A percentile compares a stretch with the other conserved stretches of the same genome.
Evolutionary conservation across 202 grass and related monocot genomes (phyloP).

Genomic region (Elaeis oleifera): DNA sequence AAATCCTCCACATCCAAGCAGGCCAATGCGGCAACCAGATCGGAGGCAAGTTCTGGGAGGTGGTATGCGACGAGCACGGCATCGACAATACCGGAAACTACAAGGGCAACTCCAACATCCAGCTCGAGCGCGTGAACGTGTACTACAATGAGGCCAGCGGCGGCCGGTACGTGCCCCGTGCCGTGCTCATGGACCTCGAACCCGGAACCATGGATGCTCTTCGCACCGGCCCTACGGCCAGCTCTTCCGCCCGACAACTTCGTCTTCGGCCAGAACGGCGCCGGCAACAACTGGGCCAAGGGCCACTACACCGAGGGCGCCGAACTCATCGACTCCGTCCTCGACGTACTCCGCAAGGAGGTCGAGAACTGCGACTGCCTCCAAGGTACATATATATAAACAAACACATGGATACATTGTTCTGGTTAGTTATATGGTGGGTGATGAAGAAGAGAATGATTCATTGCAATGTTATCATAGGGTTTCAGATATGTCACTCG

Average conservation of each 20-base stretch:
- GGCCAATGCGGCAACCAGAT: too few species aligned
- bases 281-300: slow-evolving; percentile 48
- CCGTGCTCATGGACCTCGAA: slow-evolving; percentile 19
- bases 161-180: slow-evolving; percentile 14
- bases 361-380: slow-evolving; percentile 22
- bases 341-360: slow-evolving; percentile 22
- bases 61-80: too few species aligned
- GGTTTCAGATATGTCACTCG: slow-evolving; percentile 83
- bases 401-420: too few species aligned
- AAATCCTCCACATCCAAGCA: too few species aligned
- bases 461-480: neutral
- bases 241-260: slow-evolving; percentile 26
- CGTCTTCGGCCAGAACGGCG: slow-evolving; percentile 24
- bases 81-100: too few species aligned
- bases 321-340: slow-evolving; percentile 21
- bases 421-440: too few species aligned
- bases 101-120: neutral
- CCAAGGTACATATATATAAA: slow-evolving; percentile 4
- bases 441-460: too few species aligned
- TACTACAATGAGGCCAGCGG: slow-evolving; percentile 23
- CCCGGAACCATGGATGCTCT: slow-evolving; percentile 20
- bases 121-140: slow-evolving; percentile 24
- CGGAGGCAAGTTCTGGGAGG: too few species aligned
- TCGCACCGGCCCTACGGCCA: slow-evolving; percentile 14
- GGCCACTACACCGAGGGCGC: slow-evolving; percentile 41